These are phyloP conservation scores for Fraxinus nigra DNA, from an alignment of 305 asterid genomes.

Conservation along the genomic window DNA sequence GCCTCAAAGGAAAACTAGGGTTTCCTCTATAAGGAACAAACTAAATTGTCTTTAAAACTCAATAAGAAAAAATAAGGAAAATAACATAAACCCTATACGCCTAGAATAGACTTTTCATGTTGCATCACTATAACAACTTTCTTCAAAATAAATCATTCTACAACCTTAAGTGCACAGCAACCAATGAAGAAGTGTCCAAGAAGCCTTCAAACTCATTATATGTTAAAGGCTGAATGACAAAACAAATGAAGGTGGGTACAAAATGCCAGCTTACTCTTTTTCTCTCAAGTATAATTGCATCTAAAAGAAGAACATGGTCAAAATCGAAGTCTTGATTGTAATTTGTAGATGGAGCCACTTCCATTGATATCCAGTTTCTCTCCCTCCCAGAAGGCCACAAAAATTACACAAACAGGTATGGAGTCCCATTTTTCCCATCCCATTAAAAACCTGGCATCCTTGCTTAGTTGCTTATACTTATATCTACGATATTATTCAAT, in stretches of 20 bases:
- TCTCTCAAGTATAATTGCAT: background rate
- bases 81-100: background rate
- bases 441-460: background rate
- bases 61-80: background rate
- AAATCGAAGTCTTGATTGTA: background rate
- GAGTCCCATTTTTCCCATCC: background rate
- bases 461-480: background rate
- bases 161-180: background rate
- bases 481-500: background rate
- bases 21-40: background rate
- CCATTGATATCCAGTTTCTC: background rate
- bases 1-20: background rate
- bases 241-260: background rate
- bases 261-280: background rate
- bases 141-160: background rate
- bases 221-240: background rate
- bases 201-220: background rate
- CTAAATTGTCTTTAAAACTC: background rate
- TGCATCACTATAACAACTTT: background rate
- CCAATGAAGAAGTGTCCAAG: background rate
- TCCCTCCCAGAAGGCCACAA: background rate
- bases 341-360: background rate
- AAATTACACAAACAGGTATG: background rate
- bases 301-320: background rate
- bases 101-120: background rate